Evolutionary conservation across 768 basidiomycete species (phyloP), one percentile per base, ranked within the genome.

Genomic region (Neoboletus brunneissimus): DNA sequence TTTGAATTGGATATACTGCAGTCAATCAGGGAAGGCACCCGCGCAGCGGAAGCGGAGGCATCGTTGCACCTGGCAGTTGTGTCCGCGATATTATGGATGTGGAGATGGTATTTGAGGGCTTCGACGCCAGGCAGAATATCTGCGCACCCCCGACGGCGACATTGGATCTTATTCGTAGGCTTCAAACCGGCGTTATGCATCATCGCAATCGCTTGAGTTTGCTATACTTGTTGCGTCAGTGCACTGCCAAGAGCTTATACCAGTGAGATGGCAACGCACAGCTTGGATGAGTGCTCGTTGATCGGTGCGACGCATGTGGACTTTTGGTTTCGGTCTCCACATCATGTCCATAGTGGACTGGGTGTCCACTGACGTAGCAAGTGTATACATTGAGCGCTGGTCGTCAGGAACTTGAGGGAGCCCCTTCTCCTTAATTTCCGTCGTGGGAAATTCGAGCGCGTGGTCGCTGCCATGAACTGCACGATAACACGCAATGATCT

Each of bases 21-120:
- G 13, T 55, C 54, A 6, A 35, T 42, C 31, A 57, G 23, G 10
- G 48, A 54, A 29, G 41, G 35, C 35, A 51, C 51, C 32, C 23
- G 35, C 2, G 47, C 23, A 48, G 34, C 1, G n/a, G 43, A 48
- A 43, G 41, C 8, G 4, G 32, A 11, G 27, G n/a, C 1, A 49
- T 46, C 27, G 13, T 20, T n/a, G 31, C 32, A 18, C 51, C 15
- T 22, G 16, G 37, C 5, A 32, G 45, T 38, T 8, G 12, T 27
- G 51, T 81, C 78, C 32, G 75, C 72, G 32, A 84, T 76, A 59
- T 82, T 79, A 65, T 84, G 83, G 47, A 84, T 80, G 59, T 84
- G 81, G 22, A 83, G 66, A 61, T 83, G 83, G 62, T 73, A 80
- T 60, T 76, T 77, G 48, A 84, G 72, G 20, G 78, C 77, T 58